Evolutionary conservation across 2,329 filamentous ascomycete genomes (phyloP).

Genomic region (Chlorencoelia australis): DNA sequence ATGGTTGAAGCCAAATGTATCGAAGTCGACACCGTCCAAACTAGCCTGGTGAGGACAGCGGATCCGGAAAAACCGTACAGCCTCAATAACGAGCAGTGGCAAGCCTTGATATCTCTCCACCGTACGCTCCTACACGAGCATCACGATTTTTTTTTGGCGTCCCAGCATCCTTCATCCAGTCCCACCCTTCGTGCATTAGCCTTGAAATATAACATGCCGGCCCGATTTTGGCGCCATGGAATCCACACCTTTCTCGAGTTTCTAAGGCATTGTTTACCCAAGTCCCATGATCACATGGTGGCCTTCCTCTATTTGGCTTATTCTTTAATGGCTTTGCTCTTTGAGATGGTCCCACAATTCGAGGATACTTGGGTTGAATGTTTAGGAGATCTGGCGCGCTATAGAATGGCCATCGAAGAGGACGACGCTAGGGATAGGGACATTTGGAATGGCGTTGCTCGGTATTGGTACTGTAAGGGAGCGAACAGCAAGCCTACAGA

Average conservation of each 20-base stretch:
- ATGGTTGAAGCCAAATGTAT: conserved; percentile 87
- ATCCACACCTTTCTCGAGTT: conserved; percentile 81
- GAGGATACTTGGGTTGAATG: conserved; percentile 84
- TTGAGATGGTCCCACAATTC: conserved; percentile 76
- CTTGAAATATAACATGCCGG: conserved; percentile 81
- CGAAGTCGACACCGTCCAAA: conserved; percentile 61
- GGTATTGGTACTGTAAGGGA: conserved; percentile 60
- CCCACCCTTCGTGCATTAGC: conserved; percentile 58
- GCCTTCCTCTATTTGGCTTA: conserved; percentile 85
- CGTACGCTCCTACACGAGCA: conserved; percentile 73
- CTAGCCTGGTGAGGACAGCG: conserved; percentile 39
- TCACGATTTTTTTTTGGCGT: conserved; percentile 78
- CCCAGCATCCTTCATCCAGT: conserved; percentile 72
- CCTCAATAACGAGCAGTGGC: conserved; percentile 64
- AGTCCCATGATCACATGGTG: conserved; percentile 78
- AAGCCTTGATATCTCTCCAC: conserved; percentile 73
- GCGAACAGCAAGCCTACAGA: conserved; percentile 66
- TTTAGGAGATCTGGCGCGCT: conserved; percentile 74
- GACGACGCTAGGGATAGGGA: conserved; percentile 63
- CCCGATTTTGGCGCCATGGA: conserved; percentile 85
- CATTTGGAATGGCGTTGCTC: conserved; percentile 69
- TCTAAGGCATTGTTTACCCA: conserved; percentile 62
- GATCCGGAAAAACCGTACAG: conserved; percentile 31
- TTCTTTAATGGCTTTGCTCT: conserved; percentile 76
- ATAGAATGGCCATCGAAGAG: conserved; percentile 84